These are phyloP conservation scores for Pichia rugopelliculosa DNA, from an alignment of 805 yeast species.

Conservation along the genomic window DNA sequence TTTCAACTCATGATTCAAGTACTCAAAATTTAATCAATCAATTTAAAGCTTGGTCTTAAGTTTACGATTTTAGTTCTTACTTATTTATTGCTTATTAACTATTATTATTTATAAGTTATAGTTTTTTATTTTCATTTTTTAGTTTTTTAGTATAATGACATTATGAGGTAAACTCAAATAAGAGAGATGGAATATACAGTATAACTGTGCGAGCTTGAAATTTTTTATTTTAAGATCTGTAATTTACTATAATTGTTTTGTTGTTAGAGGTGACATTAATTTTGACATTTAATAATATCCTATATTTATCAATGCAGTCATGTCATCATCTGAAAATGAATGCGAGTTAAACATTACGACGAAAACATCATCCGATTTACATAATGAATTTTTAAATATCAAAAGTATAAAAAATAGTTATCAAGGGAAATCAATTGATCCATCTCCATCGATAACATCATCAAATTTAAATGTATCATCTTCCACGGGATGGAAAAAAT, in stretches of 20 bases:
- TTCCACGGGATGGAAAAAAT: slow-evolving; percentile 57
- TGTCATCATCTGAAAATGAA: neutral
- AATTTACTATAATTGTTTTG: too few species aligned
- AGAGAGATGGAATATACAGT: too few species aligned
- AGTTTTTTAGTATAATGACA: neutral
- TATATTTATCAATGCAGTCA: neutral
- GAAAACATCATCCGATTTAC: neutral
- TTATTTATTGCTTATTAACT: neutral
- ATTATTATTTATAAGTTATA: neutral
- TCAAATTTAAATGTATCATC: neutral
- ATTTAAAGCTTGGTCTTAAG: slow-evolving; percentile 77
- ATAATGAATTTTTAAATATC: neutral
- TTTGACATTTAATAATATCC: too few species aligned
- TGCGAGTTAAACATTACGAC: neutral
- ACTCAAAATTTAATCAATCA: slow-evolving; percentile 91
- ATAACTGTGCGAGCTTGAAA: neutral
- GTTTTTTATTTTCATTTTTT: neutral
- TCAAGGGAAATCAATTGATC: neutral
- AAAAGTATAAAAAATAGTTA: neutral
- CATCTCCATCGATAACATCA: neutral
- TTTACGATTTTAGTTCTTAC: neutral
- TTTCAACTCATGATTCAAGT: slow-evolving; percentile 75
- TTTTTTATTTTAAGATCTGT: neutral
- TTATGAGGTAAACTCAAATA: too few species aligned
- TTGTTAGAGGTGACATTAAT: too few species aligned